These are phyloP conservation scores for Ustilago crameri DNA, from an alignment of 1,284 basidiomycete genomes.

Conservation along the genomic window DNA sequence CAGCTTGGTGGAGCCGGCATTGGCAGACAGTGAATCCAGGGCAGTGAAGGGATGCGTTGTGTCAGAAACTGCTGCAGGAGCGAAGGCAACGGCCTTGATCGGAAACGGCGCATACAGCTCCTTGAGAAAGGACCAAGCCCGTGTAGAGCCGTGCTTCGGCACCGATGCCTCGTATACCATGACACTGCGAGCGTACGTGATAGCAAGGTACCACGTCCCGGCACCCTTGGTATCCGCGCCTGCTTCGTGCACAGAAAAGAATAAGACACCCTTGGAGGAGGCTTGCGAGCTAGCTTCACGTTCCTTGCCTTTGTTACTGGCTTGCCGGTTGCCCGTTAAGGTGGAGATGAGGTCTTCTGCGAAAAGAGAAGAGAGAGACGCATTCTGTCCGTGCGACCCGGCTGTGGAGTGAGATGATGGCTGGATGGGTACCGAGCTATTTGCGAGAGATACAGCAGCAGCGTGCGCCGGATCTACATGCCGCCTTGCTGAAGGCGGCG, in stretches of 20 bases:
- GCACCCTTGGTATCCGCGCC: conserved; percentile 41
- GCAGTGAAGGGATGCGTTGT: conserved; percentile 3
- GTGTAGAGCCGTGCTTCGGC: conserved; percentile 19
- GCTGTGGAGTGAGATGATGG: conserved; percentile 17
- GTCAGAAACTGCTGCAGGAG: conserved; percentile 36
- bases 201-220: conserved; percentile 59
- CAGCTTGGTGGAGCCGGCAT: conserved; percentile 24
- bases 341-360: conserved; percentile 39
- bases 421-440: conserved; percentile 48
- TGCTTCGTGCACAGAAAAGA: conserved; percentile 57
- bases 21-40: conserved; percentile 6
- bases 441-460: conserved; percentile 27
- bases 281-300: conserved; percentile 22
- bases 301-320: conserved; percentile 34
- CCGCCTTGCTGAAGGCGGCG: conserved; percentile 6
- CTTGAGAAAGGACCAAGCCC: conserved; percentile 54
- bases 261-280: conserved; percentile 46
- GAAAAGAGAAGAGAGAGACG: conserved; percentile 43
- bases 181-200: conserved; percentile 49
- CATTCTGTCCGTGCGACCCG: conserved; percentile 19
- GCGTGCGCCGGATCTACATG: conserved; percentile 29
- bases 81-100: conserved; percentile 47
- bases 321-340: conserved; percentile 18
- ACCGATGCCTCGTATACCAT: conserved; percentile 53
- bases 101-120: conserved; percentile 54